A percentile compares a stretch with the other conserved stretches of the same genome.
Evolutionary conservation across 2,329 filamentous ascomycete species (phyloP).

Genomic region (Trichoderma arundinaceum): DNA sequence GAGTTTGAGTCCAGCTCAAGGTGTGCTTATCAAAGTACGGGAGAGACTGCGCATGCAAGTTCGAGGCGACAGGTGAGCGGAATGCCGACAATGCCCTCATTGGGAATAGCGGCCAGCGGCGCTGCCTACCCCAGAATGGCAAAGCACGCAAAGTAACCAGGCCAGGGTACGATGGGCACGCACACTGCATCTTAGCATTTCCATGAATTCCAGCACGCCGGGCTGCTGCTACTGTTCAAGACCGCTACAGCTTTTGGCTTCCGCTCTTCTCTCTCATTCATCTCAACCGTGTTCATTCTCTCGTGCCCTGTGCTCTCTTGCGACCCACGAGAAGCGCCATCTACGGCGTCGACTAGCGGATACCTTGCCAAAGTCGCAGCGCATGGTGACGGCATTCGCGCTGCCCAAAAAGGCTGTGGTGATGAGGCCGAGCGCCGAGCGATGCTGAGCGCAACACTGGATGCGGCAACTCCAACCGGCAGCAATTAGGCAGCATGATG

Average conservation of each 20-base stretch:
- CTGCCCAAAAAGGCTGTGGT: constrained; percentile 10
- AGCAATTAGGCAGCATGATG: constrained; percentile 23
- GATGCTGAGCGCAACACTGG: constrained; percentile 17
- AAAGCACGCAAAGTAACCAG: neutral
- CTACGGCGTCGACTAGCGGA: neutral
- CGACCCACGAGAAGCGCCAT: neutral
- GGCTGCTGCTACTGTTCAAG: neutral
- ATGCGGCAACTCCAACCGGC: constrained; percentile 8
- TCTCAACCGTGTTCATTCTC: neutral
- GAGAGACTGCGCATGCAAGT: neutral
- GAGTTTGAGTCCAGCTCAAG: constrained; percentile 5
- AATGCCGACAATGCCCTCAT: constrained; percentile 17
- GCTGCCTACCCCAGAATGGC: neutral
- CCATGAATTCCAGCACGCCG: constrained; percentile 1
- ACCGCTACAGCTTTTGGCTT: neutral
- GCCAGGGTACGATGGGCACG: neutral
- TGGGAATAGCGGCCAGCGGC: neutral
- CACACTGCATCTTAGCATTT: neutral
- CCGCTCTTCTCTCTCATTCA: neutral
- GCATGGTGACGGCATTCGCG: constrained; percentile 1
- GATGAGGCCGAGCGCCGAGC: constrained; percentile 16
- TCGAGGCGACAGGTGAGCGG: constrained; percentile 1
- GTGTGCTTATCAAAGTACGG: constrained; percentile 7
- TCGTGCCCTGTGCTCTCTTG: neutral
- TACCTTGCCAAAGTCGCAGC: neutral